A percentile compares a stretch with the other conserved stretches of the same genome.
Conservation (phyloP, 192 early-diverging fungal genomes). For the Chytriomyces hyalinus region DNA sequence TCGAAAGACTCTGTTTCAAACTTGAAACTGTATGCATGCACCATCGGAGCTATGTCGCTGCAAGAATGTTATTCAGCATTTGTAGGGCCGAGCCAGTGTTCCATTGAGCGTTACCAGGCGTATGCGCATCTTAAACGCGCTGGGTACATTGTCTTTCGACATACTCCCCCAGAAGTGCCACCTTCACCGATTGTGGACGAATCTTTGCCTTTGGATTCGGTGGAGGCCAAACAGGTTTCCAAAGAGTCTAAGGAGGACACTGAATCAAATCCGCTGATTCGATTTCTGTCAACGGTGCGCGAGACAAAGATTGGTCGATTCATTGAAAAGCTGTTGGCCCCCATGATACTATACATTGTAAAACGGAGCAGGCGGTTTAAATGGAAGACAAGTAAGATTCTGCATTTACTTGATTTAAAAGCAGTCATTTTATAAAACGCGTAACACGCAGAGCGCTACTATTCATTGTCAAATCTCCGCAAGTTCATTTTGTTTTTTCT, state of each 20-base stretch:
- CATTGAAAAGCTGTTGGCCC: background rate
- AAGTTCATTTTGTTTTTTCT: background rate
- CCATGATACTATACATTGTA: background rate
- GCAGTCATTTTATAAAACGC: background rate
- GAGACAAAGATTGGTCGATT: background rate
- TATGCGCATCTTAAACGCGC: slow-evolving; percentile 14
- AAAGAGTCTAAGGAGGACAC: background rate
- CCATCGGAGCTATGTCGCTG: slow-evolving; percentile 8
- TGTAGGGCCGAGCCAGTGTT: background rate
- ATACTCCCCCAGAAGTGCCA: background rate
- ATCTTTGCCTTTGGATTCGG: background rate
- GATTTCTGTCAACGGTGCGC: background rate
- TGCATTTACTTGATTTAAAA: background rate
- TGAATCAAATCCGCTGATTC: background rate
- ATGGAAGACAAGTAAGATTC: background rate
- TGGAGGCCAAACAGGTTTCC: background rate
- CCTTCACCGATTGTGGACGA: too few relatives aligned
- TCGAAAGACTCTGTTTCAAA: background rate
- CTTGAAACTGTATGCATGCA: background rate
- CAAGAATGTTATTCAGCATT: slow-evolving; percentile 14
- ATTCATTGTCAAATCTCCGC: background rate
- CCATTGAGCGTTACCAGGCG: slow-evolving; percentile 1
- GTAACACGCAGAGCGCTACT: background rate
- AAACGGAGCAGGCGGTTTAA: slow-evolving; percentile 14
- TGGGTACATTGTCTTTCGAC: slow-evolving; percentile 28